phyloP scores from a whole-genome alignment of 1,284 basidiomycete genomes.

The Somion occarium region DNA sequence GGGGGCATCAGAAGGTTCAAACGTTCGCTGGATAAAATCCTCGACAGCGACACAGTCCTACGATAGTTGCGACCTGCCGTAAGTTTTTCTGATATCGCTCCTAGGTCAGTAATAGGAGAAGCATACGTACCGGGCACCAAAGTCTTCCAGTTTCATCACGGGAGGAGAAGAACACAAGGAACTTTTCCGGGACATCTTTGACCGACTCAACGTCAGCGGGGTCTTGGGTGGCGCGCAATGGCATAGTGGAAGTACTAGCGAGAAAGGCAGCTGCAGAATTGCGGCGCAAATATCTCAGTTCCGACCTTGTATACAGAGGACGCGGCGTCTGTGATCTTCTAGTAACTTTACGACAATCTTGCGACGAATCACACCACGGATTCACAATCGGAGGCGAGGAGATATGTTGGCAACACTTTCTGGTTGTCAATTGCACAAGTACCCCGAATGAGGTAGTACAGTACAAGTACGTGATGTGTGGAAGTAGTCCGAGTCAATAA shows the following conservation, averaged over 20 bases:
- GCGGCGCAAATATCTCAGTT: too few species aligned
- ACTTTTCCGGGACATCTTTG: conserved; percentile 39
- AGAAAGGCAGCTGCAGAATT: too few species aligned
- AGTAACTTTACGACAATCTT: too few species aligned
- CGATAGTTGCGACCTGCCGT: too few species aligned
- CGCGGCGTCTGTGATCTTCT: too few species aligned
- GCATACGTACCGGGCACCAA: conserved; percentile 62
- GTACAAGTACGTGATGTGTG: background rate
- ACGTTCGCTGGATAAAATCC: conserved; percentile 49
- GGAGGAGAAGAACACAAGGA: conserved; percentile 65
- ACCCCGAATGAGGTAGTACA: background rate
- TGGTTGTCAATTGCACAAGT: background rate
- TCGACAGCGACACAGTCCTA: conserved; percentile 78
- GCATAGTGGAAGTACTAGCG: conserved; percentile 22
- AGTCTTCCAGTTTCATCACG: conserved; percentile 39
- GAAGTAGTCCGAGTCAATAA: background rate
- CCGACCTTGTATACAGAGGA: too few species aligned
- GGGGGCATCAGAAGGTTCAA: conserved; percentile 48
- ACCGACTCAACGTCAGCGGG: conserved; percentile 31
- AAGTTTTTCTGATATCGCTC: conserved; percentile 1
- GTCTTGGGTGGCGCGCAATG: conserved; percentile 28
- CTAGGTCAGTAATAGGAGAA: background rate
- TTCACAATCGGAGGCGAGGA: background rate
- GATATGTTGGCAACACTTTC: background rate
- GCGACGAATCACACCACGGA: too few species aligned